phyloP scores from a whole-genome alignment of 129 eudicot species.

The Helichrysum umbraculigerum region DNA sequence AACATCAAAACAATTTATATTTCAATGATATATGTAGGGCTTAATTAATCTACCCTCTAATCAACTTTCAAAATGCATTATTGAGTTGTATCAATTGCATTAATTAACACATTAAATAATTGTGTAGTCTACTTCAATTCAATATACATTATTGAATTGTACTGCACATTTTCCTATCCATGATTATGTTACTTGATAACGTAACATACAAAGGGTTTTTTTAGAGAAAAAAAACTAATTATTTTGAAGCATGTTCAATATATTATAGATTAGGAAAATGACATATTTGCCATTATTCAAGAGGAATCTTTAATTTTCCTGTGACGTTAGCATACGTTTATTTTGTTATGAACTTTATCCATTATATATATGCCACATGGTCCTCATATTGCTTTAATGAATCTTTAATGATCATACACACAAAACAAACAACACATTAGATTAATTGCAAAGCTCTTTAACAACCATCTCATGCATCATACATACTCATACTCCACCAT shows the following conservation, averaged over 20 bases:
- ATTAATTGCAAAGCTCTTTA: constrained; percentile 28
- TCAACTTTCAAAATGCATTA: not conserved
- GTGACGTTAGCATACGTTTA: constrained; percentile 14
- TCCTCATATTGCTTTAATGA: constrained; percentile 14
- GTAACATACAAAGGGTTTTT: not conserved
- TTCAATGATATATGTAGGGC: not conserved
- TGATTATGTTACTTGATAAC: not conserved
- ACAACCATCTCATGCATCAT: constrained; percentile 39
- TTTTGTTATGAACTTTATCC: constrained; percentile 5
- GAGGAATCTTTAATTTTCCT: not conserved
- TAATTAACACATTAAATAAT: no score
- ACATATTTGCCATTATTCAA: constrained; percentile 17
- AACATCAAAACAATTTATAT: not conserved
- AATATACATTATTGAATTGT: not conserved
- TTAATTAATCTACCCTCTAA: not conserved
- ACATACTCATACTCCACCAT: constrained; percentile 46
- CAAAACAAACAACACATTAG: constrained; percentile 19
- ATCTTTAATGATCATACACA: constrained; percentile 1
- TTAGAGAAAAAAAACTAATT: constrained; percentile 1
- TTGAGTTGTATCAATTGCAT: no score
- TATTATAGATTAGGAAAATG: constrained; percentile 1
- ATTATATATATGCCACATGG: not conserved
- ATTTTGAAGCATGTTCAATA: not conserved
- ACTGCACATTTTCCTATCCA: not conserved
- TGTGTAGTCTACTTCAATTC: not conserved